Evolutionary conservation across 176 grass and related monocot species (phyloP).

Genomic region (Poa annua): DNA sequence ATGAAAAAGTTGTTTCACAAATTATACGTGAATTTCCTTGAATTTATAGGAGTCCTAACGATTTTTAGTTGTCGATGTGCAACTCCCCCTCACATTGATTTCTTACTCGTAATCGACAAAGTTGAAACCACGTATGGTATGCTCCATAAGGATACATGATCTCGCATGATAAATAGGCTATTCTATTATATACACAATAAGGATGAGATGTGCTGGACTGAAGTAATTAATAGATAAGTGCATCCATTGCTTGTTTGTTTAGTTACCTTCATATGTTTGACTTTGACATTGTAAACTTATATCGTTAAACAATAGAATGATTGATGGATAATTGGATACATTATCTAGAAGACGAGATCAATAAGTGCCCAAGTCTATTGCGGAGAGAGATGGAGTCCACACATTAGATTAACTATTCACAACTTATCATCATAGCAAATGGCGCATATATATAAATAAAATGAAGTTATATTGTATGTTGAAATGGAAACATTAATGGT

Average conservation of each 20-base stretch:
- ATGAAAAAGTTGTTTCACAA: not conserved
- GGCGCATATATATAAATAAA: not conserved
- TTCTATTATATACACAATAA: not conserved
- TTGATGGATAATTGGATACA: not conserved
- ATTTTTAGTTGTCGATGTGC: not conserved
- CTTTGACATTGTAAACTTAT: not conserved
- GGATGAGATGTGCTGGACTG: not conserved
- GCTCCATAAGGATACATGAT: not conserved
- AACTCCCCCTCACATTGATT: not conserved
- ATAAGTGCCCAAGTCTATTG: conserved; percentile 1
- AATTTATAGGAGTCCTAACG: not conserved
- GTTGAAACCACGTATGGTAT: not conserved
- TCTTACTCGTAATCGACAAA: no score
- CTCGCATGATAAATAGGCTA: not conserved
- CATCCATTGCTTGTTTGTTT: not conserved
- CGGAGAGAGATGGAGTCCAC: not conserved
- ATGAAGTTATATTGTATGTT: not conserved
- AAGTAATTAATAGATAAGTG: not conserved
- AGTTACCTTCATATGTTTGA: not conserved
- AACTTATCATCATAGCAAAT: not conserved
- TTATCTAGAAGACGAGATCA: not conserved
- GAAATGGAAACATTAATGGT: no score
- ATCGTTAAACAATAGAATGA: not conserved
- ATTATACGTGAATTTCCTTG: not conserved
- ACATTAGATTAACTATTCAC: not conserved